Evolutionary conservation across 495 filamentous ascomycete species (phyloP).

Genomic region (Ascodesmis nigricans): DNA sequence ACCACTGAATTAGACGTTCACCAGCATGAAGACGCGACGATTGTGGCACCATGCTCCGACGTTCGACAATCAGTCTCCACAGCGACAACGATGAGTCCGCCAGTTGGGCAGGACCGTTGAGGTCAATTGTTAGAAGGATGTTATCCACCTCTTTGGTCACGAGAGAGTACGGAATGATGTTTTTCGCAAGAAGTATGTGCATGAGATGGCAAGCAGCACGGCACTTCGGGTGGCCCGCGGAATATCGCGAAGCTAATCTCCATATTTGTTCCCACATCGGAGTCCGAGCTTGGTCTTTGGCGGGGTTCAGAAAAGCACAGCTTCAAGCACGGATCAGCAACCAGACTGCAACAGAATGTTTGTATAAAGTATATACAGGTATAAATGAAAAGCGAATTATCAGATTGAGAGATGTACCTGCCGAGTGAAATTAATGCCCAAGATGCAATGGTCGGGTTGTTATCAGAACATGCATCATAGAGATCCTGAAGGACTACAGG

Average conservation of each 20-base stretch:
- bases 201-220: conserved; percentile 65
- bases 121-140: conserved; percentile 49
- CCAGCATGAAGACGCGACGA: conserved; percentile 39
- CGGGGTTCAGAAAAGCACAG: conserved; percentile 26
- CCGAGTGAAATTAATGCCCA: conserved; percentile 34
- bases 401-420: conserved; percentile 23
- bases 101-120: conserved; percentile 60
- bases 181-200: conserved; percentile 37
- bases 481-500: conserved; percentile 29
- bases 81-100: conserved; percentile 56
- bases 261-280: conserved; percentile 48
- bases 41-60: conserved; percentile 38
- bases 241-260: conserved; percentile 46
- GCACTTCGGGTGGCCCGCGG: conserved; percentile 47
- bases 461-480: conserved; percentile 31
- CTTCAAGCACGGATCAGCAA: conserved; percentile 21
- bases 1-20: conserved; percentile 54
- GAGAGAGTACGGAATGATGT: conserved; percentile 39
- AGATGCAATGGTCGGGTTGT: conserved; percentile 30
- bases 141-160: conserved; percentile 40
- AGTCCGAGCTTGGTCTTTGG: conserved; percentile 12
- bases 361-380: background rate
- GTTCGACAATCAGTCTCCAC: conserved; percentile 41
- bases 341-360: background rate
- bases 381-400: conserved; percentile 3